These are phyloP conservation scores for Leavenworthia alabamica DNA, from an alignment of 345 rosid species.

Conservation along the genomic window DNA sequence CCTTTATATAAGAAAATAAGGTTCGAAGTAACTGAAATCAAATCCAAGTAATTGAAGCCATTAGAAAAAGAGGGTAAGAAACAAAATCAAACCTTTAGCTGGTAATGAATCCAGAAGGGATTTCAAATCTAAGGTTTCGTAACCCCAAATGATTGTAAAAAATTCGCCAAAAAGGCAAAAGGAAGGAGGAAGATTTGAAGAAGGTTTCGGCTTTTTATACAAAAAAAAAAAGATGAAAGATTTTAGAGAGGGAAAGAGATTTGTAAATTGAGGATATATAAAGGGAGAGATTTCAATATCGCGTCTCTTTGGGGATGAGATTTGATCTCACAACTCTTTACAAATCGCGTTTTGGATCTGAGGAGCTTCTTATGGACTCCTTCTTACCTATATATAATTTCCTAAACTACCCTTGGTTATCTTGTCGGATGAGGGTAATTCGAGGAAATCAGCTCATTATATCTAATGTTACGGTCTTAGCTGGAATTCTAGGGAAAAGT, in stretches of 20 bases:
- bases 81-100: constrained; percentile 19
- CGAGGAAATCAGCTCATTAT: background rate
- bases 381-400: background rate
- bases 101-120: background rate
- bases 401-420: constrained; percentile 12
- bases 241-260: constrained; percentile 33
- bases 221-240: no score
- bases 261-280: constrained; percentile 28
- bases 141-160: background rate
- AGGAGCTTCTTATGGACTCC: background rate
- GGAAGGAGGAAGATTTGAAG: constrained; percentile 9
- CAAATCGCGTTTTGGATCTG: constrained; percentile 32
- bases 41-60: background rate
- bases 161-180: background rate
- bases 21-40: background rate
- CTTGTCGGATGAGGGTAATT: background rate
- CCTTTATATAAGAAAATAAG: no score
- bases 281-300: constrained; percentile 26
- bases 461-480: constrained; percentile 13
- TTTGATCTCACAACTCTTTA: no score
- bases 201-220: constrained; percentile 7
- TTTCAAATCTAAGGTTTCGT: constrained; percentile 22
- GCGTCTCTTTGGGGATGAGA: constrained; percentile 19
- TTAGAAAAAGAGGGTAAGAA: background rate
- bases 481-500: background rate